These are phyloP conservation scores for Torulaspora franciscae DNA, from an alignment of 805 yeast genomes.

Conservation along the genomic window DNA sequence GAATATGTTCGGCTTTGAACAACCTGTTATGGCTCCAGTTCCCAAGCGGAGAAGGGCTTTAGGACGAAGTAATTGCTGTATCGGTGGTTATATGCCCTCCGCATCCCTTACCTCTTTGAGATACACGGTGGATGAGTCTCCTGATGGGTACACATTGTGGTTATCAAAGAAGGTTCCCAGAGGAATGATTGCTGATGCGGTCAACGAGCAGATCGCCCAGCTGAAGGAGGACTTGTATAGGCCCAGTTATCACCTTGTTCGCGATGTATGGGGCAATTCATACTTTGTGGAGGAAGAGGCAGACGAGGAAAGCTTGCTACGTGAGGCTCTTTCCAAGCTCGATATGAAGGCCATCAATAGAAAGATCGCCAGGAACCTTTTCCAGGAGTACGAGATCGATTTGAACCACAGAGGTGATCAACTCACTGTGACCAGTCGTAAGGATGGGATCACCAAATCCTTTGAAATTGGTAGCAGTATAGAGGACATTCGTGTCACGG, in stretches of 20 bases:
- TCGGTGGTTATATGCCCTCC: slow-evolving; percentile 4
- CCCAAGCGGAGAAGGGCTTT: slow-evolving; percentile 13
- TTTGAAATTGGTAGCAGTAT: slow-evolving; percentile 21
- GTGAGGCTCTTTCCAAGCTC: slow-evolving; percentile 19
- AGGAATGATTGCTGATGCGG: slow-evolving; percentile 19
- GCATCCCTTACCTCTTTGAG: slow-evolving; percentile 8
- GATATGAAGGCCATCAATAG: slow-evolving; percentile 21
- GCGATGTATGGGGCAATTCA: slow-evolving; percentile 30
- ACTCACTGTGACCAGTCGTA: slow-evolving; percentile 20
- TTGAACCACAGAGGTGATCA: slow-evolving; percentile 26
- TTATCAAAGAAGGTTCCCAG: slow-evolving; percentile 20
- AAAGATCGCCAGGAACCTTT: slow-evolving; percentile 24
- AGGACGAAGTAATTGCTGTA: slow-evolving; percentile 2
- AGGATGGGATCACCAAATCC: slow-evolving; percentile 20
- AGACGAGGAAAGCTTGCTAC: slow-evolving; percentile 19
- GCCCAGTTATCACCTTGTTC: slow-evolving; percentile 25
- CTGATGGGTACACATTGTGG: slow-evolving; percentile 17
- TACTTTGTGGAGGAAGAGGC: slow-evolving; percentile 30
- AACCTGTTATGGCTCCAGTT: slow-evolving; percentile 12
- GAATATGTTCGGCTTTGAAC: slow-evolving; percentile 9
- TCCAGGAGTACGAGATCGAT: slow-evolving; percentile 29
- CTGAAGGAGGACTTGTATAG: slow-evolving; percentile 19
- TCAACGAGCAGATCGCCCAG: slow-evolving; percentile 15
- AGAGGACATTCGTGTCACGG: slow-evolving; percentile 24
- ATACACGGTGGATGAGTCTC: slow-evolving; percentile 15